phyloP scores from a whole-genome alignment of 73 alveolate species.

The Effrenium voratum region DNA sequence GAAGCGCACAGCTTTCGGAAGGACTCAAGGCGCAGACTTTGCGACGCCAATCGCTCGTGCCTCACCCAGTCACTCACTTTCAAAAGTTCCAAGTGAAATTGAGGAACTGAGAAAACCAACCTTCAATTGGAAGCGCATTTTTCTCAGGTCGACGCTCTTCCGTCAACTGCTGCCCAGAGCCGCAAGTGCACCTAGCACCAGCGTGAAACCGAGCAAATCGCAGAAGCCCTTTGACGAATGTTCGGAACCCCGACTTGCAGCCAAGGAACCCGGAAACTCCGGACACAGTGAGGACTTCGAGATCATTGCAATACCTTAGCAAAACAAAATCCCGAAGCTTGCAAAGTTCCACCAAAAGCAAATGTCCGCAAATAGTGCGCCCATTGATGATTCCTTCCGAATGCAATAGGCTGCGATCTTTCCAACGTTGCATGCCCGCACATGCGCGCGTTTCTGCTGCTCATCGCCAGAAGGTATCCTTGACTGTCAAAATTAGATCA shows the following conservation, averaged over 20 bases:
- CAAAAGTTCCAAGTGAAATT: background rate
- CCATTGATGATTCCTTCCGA: too few species aligned
- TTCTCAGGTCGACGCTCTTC: conserved; percentile 33
- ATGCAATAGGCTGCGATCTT: too few species aligned
- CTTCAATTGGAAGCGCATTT: background rate
- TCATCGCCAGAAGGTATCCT: too few species aligned
- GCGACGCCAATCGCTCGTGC: conserved; percentile 40
- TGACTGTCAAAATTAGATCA: too few species aligned
- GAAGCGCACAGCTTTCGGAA: background rate
- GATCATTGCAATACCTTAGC: conserved; percentile 42
- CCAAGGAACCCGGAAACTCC: conserved; percentile 39
- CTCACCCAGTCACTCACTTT: background rate
- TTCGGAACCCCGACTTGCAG: background rate
- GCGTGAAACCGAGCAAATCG: background rate
- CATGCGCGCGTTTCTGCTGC: too few species aligned
- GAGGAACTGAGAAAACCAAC: background rate
- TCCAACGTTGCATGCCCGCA: too few species aligned
- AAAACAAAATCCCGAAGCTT: too few species aligned
- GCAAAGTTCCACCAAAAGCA: too few species aligned
- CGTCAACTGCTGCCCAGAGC: conserved; percentile 71
- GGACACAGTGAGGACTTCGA: background rate
- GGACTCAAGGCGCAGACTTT: background rate
- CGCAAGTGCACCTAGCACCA: conserved; percentile 57
- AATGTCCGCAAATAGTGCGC: too few species aligned
- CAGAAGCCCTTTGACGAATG: background rate